Percentiles rank a stretch among this genome's conserved stretches.
Evolutionary conservation across 2,329 filamentous ascomycete genomes (phyloP).

Genomic region (Aaosphaeria pasadenensis): DNA sequence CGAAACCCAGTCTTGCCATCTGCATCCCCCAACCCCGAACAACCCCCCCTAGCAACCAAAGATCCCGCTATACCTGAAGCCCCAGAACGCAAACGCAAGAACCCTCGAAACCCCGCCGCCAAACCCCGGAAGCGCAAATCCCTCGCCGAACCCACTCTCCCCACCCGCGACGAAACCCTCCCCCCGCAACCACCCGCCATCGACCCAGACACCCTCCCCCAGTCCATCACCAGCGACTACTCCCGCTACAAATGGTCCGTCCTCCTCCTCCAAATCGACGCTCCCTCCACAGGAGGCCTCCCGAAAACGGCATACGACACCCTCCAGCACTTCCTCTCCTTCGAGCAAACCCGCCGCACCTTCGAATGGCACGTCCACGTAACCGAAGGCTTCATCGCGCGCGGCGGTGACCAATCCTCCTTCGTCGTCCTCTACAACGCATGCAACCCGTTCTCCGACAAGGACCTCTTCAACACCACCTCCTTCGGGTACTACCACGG

Average conservation of each 20-base stretch:
- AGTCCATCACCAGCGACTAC: constrained; percentile 17
- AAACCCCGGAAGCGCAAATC: not conserved
- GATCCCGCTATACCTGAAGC: too few species aligned
- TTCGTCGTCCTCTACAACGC: constrained; percentile 30
- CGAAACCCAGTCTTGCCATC: too few species aligned
- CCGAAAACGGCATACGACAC: not conserved
- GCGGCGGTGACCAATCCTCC: constrained; percentile 10
- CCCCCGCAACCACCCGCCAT: not conserved
- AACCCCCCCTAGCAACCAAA: too few species aligned
- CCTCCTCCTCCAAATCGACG: constrained; percentile 13
- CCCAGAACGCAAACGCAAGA: not conserved
- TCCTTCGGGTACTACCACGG: constrained; percentile 26
- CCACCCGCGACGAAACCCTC: not conserved
- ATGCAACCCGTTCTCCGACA: constrained; percentile 14
- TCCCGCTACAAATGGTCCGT: constrained; percentile 21
- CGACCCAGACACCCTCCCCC: constrained; percentile 4
- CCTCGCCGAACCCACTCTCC: not conserved
- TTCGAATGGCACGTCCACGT: not conserved
- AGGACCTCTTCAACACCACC: constrained; percentile 6
- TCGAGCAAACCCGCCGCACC: not conserved
- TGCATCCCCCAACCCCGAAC: too few species aligned
- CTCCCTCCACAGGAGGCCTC: not conserved
- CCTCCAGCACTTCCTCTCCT: not conserved
- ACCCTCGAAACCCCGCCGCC: not conserved
- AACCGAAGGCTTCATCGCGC: constrained; percentile 20